Conservation (phyloP, 2,329 filamentous ascomycete species). For the Apiospora saccharicola region DNA sequence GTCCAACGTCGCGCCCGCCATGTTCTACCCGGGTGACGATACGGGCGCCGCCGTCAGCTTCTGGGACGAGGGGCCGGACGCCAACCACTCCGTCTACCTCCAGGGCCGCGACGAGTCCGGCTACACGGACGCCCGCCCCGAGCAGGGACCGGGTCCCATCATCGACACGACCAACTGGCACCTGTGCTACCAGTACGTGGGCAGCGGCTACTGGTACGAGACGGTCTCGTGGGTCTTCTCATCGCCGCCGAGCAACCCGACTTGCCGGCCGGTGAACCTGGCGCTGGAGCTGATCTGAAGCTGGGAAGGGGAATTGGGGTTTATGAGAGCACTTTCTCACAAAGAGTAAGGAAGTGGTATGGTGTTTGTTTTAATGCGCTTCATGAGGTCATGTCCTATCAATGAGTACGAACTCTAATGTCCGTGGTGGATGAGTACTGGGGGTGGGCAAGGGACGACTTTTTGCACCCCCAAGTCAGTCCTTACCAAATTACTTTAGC, state of each 20-base stretch:
- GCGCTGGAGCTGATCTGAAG: conserved; percentile 27
- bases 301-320: background rate
- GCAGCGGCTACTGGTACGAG: conserved; percentile 35
- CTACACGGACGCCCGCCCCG: conserved; percentile 32
- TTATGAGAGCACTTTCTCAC: too few relatives aligned
- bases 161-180: conserved; percentile 34
- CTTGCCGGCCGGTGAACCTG: conserved; percentile 36
- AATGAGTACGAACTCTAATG: conserved; percentile 2
- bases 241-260: conserved; percentile 36
- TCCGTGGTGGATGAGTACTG: background rate
- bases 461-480: background rate
- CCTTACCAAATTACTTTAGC: background rate
- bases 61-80: conserved; percentile 30
- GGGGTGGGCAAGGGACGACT: background rate
- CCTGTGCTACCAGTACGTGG: conserved; percentile 38
- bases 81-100: conserved; percentile 31
- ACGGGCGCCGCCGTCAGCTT: conserved; percentile 28
- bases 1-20: conserved; percentile 35
- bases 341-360: background rate
- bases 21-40: conserved; percentile 31
- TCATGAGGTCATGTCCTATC: background rate
- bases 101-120: conserved; percentile 34
- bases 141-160: background rate
- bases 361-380: background rate
- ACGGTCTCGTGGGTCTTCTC: conserved; percentile 37